Conservation (phyloP, 2,329 filamentous ascomycete species). For the Magnaporthiopsis incrustans region DNA sequence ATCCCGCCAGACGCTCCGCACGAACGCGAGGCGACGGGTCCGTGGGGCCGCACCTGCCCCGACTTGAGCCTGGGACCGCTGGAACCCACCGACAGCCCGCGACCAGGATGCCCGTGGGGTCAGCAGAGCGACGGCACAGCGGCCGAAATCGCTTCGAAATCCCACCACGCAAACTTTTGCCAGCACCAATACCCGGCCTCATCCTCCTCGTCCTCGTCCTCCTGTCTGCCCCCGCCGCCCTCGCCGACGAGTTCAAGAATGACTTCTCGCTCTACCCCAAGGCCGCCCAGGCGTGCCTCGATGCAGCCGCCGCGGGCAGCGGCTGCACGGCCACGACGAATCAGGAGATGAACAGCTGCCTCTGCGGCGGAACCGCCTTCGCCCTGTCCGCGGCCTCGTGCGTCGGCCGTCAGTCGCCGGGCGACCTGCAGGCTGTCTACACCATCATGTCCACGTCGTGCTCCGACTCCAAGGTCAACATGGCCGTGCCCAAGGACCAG, state of each 20-base stretch:
- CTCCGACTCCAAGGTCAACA: conserved; percentile 31
- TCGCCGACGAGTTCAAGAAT: conserved; percentile 21
- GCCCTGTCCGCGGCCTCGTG: conserved; percentile 38
- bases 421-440: conserved; percentile 35
- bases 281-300: conserved; percentile 34
- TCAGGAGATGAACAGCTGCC: conserved; percentile 36
- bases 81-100: neutral
- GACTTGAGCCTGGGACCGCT: neutral
- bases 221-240: conserved; percentile 13
- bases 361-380: conserved; percentile 39
- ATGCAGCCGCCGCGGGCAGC: conserved; percentile 28
- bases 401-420: conserved; percentile 27
- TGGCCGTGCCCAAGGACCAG: conserved; percentile 31
- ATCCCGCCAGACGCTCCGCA: neutral
- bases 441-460: conserved; percentile 35
- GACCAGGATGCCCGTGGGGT: neutral
- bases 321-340: conserved; percentile 32
- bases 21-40: neutral
- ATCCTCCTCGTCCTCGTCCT: conserved; percentile 19
- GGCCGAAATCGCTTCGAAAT: neutral
- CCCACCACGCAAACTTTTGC: neutral
- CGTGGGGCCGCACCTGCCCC: neutral
- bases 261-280: conserved; percentile 37
- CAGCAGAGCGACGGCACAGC: neutral
- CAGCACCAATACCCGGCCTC: neutral